These are phyloP conservation scores for Lasiodiplodia citricola DNA, from an alignment of 2,329 filamentous ascomycete species.

Conservation along the genomic window DNA sequence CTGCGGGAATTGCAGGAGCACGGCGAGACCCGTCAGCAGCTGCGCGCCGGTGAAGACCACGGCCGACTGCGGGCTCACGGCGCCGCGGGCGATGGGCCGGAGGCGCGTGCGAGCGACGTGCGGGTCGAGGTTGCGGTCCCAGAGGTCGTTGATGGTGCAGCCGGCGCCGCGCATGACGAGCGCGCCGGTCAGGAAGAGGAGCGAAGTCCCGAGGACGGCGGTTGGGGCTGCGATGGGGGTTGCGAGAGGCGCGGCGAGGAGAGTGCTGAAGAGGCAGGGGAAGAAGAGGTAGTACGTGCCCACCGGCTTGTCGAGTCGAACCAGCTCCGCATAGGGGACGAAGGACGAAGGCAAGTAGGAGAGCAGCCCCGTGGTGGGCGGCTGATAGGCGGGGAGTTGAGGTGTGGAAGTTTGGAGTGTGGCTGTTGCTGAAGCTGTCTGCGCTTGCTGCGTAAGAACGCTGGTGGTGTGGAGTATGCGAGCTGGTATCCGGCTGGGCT, in stretches of 20 bases:
- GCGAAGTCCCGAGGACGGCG: conserved; percentile 67
- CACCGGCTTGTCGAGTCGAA: conserved; percentile 79
- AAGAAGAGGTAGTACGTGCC: conserved; percentile 87
- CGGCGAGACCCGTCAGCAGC: conserved; percentile 72
- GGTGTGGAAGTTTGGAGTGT: neutral
- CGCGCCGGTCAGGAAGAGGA: conserved; percentile 76
- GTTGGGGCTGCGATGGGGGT: conserved; percentile 64
- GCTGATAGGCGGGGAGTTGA: conserved; percentile 56
- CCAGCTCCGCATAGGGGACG: conserved; percentile 82
- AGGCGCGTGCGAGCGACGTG: conserved; percentile 77
- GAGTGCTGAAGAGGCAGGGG: conserved; percentile 82
- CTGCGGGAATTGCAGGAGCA: conserved; percentile 76
- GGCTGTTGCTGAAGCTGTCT: neutral
- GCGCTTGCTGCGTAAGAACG: neutral
- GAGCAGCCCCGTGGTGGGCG: conserved; percentile 74
- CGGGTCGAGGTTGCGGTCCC: conserved; percentile 86
- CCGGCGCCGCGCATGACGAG: conserved; percentile 87
- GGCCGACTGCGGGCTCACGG: conserved; percentile 73
- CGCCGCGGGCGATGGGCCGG: conserved; percentile 80
- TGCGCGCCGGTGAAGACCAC: conserved; percentile 77
- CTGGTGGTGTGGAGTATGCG: conserved; percentile 19
- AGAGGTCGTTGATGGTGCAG: conserved; percentile 88
- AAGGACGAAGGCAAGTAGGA: conserved; percentile 71
- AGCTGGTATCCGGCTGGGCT: neutral
- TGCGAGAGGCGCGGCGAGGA: conserved; percentile 75